Base-by-base conservation (phyloP, 495 filamentous ascomycete species). In the Podospora pseudopauciseta region DNA sequence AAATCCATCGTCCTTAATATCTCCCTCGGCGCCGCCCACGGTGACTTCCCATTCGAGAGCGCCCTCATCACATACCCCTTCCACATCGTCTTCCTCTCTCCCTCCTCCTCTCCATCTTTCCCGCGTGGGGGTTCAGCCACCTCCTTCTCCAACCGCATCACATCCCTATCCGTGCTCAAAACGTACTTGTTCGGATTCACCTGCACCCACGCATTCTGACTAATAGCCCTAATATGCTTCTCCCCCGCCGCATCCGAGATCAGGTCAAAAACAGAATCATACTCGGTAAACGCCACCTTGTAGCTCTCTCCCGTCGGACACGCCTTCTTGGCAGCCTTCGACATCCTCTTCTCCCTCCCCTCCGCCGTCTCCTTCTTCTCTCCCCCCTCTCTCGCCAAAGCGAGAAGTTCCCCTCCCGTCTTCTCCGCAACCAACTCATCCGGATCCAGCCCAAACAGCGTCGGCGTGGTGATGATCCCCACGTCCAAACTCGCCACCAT, bases 371-470 rank as follows among this genome's bases (percentile, higher is more conserved):
- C 64, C 65, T 27, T 73, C 68, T 68, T 86, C 80, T 78, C 76
- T 67, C 81, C 82, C 18, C 76, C 72, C 13, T 85, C 81, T 20
- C 84, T 81, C 39, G 39, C 26, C 70, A 69, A 79, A 81, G 30
- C 30, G 5, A 7, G 4, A 80, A 97, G 81, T 3, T 87, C 81
- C 16, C 86, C 77, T 23, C 84, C 80, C 32, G 82, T 86, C 0
- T 84, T 82, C 9, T 87, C 81, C n/a, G 89, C 78, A 0, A 98
- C 79, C 3, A 97, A 64, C 73, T 94, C 89, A n/a, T 85, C 82
- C 0, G 95, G 94, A 77, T 98, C 92, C 4, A 99, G 85, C 1
- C 95, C 95, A 70, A 99, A 97, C 9, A 99, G 81, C 0, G 95
- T 97, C 1, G 95, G 96, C 0, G 91, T 92, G 15, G 93, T 94